phyloP scores from a whole-genome alignment of 306 rosid genomes.

The Pyrus bretschneideri region DNA sequence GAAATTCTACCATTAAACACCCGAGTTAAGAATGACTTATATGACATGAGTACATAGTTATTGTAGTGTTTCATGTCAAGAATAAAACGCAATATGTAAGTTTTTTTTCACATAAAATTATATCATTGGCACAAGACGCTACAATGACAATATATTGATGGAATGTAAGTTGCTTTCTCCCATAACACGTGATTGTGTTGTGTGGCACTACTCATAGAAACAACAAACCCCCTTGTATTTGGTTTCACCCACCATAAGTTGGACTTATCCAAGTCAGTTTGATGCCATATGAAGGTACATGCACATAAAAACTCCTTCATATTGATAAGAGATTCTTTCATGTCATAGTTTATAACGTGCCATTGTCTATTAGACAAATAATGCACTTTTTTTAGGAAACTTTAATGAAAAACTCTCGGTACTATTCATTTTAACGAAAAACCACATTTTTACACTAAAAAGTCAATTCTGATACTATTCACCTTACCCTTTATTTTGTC shows the following conservation, averaged over 20 bases:
- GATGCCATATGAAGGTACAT: not conserved
- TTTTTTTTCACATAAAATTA: no score
- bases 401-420: no score
- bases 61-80: rapidly evolving
- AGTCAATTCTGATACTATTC: no score
- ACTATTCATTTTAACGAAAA: no score
- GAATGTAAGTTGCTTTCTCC: no score
- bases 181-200: not conserved
- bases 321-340: no score
- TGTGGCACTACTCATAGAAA: not conserved
- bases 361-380: not conserved
- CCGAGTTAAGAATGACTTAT: no score
- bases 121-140: no score
- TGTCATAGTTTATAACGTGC: no score
- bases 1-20: not conserved
- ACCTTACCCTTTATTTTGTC: no score
- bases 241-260: not conserved
- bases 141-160: rapidly evolving
- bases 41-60: not conserved
- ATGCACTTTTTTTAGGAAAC: not conserved
- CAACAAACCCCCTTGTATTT: not conserved
- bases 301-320: not conserved
- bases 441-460: no score
- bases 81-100: no score
- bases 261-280: not conserved